phyloP scores from a whole-genome alignment of 2,329 filamentous ascomycete genomes.

The Aspergillus quadrilineatus region DNA sequence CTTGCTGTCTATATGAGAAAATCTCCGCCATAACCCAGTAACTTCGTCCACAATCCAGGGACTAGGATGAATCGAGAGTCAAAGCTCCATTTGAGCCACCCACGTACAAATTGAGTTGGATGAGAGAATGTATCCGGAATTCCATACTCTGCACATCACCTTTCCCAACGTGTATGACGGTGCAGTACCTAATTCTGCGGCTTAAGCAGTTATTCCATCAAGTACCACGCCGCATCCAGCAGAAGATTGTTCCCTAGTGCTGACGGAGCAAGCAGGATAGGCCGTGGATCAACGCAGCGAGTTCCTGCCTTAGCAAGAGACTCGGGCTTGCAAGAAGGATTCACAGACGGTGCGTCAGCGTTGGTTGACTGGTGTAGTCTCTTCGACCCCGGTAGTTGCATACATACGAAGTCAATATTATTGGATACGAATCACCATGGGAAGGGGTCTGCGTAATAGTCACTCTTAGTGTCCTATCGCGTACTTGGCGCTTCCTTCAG shows the following conservation, averaged over 20 bases:
- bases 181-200: not conserved
- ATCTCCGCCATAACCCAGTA: too few relatives aligned
- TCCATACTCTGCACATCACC: conserved; percentile 20
- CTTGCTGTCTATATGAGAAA: not conserved
- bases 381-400: not conserved
- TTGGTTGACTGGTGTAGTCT: not conserved
- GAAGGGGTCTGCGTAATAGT: conserved; percentile 16
- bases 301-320: not conserved
- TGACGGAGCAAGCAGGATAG: not conserved
- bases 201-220: not conserved
- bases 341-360: not conserved
- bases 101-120: not conserved
- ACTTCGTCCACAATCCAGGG: too few relatives aligned
- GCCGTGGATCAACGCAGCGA: not conserved
- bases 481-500: conserved; percentile 11
- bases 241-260: not conserved
- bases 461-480: conserved; percentile 14
- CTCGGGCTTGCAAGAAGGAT: not conserved
- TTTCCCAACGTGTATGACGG: not conserved
- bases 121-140: conserved; percentile 5
- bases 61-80: too few relatives aligned
- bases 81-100: not conserved
- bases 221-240: not conserved
- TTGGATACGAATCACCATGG: too few relatives aligned
- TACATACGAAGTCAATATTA: not conserved